Conservation (phyloP, 257 asterid genomes). For the Nicotiana tomentosiformis region DNA sequence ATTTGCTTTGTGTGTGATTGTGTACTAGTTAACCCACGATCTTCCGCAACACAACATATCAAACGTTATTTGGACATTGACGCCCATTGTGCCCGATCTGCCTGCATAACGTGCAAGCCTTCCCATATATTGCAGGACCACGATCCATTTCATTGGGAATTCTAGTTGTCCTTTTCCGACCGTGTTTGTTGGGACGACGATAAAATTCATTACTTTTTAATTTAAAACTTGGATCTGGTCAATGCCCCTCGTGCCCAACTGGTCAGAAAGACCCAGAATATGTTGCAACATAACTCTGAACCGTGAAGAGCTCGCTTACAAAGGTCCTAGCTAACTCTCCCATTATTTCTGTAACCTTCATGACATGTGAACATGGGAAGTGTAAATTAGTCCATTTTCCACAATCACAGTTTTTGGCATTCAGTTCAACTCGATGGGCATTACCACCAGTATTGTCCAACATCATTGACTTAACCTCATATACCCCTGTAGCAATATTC, state of each 20-base stretch:
- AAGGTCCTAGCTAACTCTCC: not conserved
- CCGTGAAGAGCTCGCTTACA: not conserved
- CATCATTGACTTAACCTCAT: not conserved
- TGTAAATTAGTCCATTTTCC: not conserved
- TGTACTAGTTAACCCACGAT: too few species aligned
- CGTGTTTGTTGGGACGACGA: not conserved
- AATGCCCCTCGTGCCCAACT: not conserved
- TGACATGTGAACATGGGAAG: not conserved
- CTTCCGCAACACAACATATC: too few species aligned
- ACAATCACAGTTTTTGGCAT: not conserved
- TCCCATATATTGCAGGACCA: not conserved
- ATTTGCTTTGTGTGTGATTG: too few species aligned
- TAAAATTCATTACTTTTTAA: not conserved
- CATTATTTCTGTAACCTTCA: not conserved
- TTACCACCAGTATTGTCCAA: not conserved
- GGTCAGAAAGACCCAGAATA: not conserved
- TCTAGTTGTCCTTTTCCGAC: not conserved
- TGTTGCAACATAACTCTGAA: not conserved
- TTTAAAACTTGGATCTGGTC: not conserved
- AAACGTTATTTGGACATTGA: not conserved
- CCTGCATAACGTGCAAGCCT: not conserved
- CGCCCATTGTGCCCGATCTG: too few species aligned
- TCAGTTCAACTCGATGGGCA: not conserved
- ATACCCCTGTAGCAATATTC: not conserved
- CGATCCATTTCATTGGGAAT: not conserved